Evolutionary conservation across 495 filamentous ascomycete genomes (phyloP).

Genomic region (Aspergillus ostianus): DNA sequence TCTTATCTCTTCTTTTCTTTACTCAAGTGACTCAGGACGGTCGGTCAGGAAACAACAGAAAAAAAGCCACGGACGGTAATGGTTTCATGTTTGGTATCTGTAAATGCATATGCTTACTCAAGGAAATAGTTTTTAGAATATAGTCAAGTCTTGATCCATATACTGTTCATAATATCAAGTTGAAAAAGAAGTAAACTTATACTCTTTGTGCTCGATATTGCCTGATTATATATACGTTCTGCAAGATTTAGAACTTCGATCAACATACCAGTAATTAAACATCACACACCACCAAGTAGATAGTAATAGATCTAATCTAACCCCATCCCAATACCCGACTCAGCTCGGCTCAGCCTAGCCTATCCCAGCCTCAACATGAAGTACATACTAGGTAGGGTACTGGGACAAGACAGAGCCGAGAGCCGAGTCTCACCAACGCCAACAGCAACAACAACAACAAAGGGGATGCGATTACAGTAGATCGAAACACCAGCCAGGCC

Average conservation of each 20-base stretch:
- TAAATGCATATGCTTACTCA: neutral
- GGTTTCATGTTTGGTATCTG: neutral
- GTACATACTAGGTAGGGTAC: too few species aligned
- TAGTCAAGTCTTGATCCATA: neutral
- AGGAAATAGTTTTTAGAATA: neutral
- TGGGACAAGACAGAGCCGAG: too few species aligned
- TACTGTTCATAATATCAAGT: neutral
- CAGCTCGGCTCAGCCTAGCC: too few species aligned
- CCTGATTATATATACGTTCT: neutral
- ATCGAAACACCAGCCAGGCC: neutral
- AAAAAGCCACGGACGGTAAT: neutral
- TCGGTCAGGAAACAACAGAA: neutral
- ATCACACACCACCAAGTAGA: neutral
- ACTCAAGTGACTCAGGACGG: neutral
- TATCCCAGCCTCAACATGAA: neutral
- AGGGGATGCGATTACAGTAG: neutral
- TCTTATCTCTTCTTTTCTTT: neutral
- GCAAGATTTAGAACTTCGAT: neutral
- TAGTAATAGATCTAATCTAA: neutral
- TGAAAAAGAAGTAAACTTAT: neutral
- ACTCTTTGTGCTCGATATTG: neutral
- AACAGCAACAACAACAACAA: too few species aligned
- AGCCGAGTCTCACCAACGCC: neutral
- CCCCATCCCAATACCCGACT: neutral
- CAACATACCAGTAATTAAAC: neutral